Evolutionary conservation across 176 grass and related monocot genomes (phyloP), one percentile per base, ranked within the genome.

Genomic region (Chloris gayana): DNA sequence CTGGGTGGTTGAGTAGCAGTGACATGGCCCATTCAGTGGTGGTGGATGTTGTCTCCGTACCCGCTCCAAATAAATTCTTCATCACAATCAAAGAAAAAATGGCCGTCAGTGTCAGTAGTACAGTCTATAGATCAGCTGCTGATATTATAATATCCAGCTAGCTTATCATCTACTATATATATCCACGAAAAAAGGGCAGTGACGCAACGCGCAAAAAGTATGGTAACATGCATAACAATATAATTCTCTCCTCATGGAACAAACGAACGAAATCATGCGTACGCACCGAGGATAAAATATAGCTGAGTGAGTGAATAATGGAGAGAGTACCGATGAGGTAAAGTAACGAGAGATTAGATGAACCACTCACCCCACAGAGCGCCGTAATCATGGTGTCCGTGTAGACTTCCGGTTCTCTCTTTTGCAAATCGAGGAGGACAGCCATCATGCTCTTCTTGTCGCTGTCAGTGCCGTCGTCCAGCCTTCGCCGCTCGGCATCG

Each of bases 361-460:
- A 67, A 69, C n/a, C 21, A 14, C 80, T 81, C 18, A 91, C 89
- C 81, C 73, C 9, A 9, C 83, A 79, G 0, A 92, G 49, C 11
- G 59, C 73, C 68, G 45, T 49, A 50, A 96, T 92, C 57, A 86
- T 69, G 27, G 67, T 82, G 42, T 92, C 90, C 0, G 90, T 81
- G 78, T 88, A 86, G 27, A 71, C 13, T 30, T 88, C 80, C 13
- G 88, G 88, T 19, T 96, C 76, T 21, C 19, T 26, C 5, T 75
- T 46, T 25, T 91, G 90, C 73, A 87, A 26, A 2, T 69, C 60
- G 31, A 93, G 72, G 31, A 97, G 67, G 53, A 86, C 76, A 22
- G 70, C 83, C 35, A 98, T 77, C 80, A 92, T 85, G 8, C 92
- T 92, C 58, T 85, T 94, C 79, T 87, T 50, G 17, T 89, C 78